phyloP scores from a whole-genome alignment of 768 basidiomycete genomes.

The Lentinula raphanica region DNA sequence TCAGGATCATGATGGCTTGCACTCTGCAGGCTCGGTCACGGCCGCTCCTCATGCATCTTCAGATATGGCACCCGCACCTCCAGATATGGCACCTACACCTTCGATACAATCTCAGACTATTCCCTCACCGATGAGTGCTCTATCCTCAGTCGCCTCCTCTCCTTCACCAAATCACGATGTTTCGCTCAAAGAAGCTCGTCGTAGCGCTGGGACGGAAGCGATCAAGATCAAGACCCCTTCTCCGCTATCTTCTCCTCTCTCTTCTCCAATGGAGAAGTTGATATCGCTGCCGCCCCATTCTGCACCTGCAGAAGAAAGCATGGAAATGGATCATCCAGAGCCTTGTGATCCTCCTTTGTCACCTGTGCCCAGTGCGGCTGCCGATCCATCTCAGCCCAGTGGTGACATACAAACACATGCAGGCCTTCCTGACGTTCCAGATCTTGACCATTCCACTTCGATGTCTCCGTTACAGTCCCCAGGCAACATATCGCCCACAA shows the following conservation, averaged over 20 bases:
- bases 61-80: not conserved
- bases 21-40: not conserved
- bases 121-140: not conserved
- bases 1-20: not conserved
- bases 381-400: not conserved
- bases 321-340: not conserved
- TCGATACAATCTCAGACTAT: not conserved
- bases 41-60: not conserved
- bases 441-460: not conserved
- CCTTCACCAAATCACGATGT: not conserved
- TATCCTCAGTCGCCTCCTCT: not conserved
- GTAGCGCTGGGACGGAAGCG: not conserved
- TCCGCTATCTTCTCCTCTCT: not conserved
- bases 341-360: not conserved
- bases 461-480: conserved; percentile 1
- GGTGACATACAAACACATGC: not conserved
- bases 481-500: not conserved
- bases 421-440: not conserved
- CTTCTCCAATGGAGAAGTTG: not conserved
- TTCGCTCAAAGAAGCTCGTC: not conserved
- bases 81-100: not conserved
- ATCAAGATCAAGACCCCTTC: not conserved
- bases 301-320: not conserved
- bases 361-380: not conserved
- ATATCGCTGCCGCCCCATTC: not conserved